Evolutionary conservation across 805 yeast genomes (phyloP), one percentile per base, ranked within the genome.

Genomic region (Candida lessepsii): DNA sequence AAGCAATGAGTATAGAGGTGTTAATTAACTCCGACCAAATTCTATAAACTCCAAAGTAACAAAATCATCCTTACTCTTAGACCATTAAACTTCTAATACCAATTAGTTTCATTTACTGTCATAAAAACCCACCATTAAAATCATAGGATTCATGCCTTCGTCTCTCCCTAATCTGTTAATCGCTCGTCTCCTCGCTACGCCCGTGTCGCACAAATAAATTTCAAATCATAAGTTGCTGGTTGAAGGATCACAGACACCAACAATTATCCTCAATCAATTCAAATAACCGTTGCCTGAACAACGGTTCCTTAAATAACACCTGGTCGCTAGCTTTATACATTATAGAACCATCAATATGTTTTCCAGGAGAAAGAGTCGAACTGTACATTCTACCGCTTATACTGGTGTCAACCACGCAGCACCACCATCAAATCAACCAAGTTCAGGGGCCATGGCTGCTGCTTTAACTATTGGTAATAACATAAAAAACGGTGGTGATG

Each of bases 391-490:
- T 36, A 60, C 70, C 13, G 57, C 73, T 17, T 69, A 69, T 48
- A 69, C 74, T 4, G 74, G 73, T 17, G 73, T 69, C 17, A 66
- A 65, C 46, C 69, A 58, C 40, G 46, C 53, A 6, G 58, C 66
- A 2, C 65, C 65, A 6, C 48, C 61, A 5, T 39, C 57, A 11
- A 54, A 45, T 37, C 68, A 65, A 41, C 74, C 74, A 15, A 60
- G 52, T 46, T 52, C 58, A 32, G 54, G 56, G 30, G 75, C 75
- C 14, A 51, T 63, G 55, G 75, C 75, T 3, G 75, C 75, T 3
- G 75, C 75, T 1, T 50, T 65, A 35, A 61, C 72, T 21, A 69
- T 69, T 44, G 75, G 75, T 13, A 54, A 67, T 41, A 50, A 38
- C 17, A 27, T 41, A 11, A 50, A 50, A 18, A 27, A 33, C 9